Base-by-base conservation (phyloP, 2,329 filamentous ascomycete genomes). In the Coniochaeta prunicola region DNA sequence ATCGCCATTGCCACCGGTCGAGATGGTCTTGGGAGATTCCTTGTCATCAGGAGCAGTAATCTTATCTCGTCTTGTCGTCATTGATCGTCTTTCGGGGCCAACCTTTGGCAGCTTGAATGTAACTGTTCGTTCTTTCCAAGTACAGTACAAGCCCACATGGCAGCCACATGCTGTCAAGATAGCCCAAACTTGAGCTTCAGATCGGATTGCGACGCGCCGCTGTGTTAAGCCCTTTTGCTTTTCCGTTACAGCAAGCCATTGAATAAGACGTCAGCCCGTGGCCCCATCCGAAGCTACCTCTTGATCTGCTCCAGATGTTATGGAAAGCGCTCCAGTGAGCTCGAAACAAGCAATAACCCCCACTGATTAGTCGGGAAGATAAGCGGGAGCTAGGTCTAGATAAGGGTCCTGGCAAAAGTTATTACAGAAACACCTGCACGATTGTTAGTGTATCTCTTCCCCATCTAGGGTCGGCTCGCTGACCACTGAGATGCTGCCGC, bases 301-400 rank as follows among this genome's bases (percentile, higher is more conserved):
- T 34, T 55, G 30, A 55, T 55, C 53, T 55, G 30, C 4, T 15
- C 28, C 28, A 55, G 31, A 34, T 26, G 5, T 17, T 13, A n/a
- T n/a, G 21, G 21, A 36, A n/a, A 36, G 53, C n/a, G n/a, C 53
- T 26, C 28, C 28, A 36, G 30, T 55, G 53, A 36, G 30, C 53
- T 55, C 53, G 33, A 55, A 36, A 55, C 53, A 55, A 36, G 33
- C 53, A 33, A 33, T 34, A 17, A 54, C 53, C 53, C 53, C 53
- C 53, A 55, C 53, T 33, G 53, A 36, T 36, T 24, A 21, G 33
- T 36, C 30, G 53, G n/a, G 26, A 21, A 55, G 53, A 55, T 55
- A 55, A 55, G 53, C 53, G 28, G 53, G n/a, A 54, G 53, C 13
- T 24, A 34, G 21, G n/a, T n/a, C 15, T 30, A 55, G 53, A 55